Percentiles rank a stretch among this genome's conserved stretches.
Evolutionary conservation across 2,329 filamentous ascomycete species (phyloP).

Genomic region (Colletotrichum ledebouriae): DNA sequence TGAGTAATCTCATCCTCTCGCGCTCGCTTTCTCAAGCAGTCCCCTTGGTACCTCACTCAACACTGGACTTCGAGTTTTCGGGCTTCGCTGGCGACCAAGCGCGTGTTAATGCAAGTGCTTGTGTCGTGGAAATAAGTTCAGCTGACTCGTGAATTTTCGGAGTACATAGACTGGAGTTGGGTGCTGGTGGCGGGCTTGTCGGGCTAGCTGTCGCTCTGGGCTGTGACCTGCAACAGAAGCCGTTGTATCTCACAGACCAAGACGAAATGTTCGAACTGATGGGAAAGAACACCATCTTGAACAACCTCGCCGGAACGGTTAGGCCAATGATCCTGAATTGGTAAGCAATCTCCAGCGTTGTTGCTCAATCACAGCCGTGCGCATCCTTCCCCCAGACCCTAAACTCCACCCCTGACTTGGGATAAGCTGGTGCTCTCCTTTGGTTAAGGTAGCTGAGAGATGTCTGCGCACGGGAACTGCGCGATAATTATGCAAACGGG

Average conservation of each 20-base stretch:
- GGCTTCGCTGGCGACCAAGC: background rate
- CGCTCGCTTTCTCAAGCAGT: background rate
- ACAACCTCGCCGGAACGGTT: constrained; percentile 74
- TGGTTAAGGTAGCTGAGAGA: background rate
- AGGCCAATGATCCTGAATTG: constrained; percentile 83
- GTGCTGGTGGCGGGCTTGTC: constrained; percentile 91
- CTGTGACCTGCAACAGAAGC: constrained; percentile 56
- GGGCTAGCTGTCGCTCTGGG: constrained; percentile 73
- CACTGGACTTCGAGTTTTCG: background rate
- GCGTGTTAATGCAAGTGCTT: background rate
- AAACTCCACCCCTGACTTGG: constrained; percentile 5
- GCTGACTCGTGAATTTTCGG: constrained; percentile 37
- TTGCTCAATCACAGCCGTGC: constrained; percentile 19
- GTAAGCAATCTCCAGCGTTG: constrained; percentile 60
- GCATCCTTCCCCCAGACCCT: constrained; percentile 9
- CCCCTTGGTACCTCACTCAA: background rate
- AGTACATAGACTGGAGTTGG: constrained; percentile 81
- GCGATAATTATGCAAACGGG: constrained; percentile 1
- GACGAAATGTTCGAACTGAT: constrained; percentile 87
- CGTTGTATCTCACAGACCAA: constrained; percentile 90
- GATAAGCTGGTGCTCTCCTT: background rate
- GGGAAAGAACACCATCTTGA: constrained; percentile 88
- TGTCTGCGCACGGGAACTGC: background rate
- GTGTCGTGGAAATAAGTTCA: background rate
- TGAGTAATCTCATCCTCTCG: constrained; percentile 61